Conservation (phyloP, 78 protist genomes). For the Dictyostelium capitatum region DNA sequence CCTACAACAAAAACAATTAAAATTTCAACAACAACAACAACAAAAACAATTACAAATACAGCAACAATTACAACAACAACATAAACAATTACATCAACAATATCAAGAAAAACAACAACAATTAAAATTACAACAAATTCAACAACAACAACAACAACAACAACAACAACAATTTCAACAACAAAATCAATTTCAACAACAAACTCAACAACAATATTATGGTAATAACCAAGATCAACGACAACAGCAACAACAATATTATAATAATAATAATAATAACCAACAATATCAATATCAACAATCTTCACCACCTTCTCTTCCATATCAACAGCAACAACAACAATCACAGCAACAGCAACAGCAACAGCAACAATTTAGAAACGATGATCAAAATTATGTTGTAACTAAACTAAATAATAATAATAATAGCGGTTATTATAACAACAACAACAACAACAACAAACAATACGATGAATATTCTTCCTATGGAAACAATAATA, state of each 20-base stretch:
- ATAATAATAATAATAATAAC: not conserved
- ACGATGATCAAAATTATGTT: not conserved
- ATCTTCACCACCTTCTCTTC: not conserved
- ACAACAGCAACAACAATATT: not conserved
- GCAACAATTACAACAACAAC: conserved; percentile 24
- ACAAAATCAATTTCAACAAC: not conserved
- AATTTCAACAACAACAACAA: conserved; percentile 18
- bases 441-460: not conserved
- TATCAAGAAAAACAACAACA: conserved; percentile 10
- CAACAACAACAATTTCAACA: not conserved
- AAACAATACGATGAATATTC: no score
- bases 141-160: conserved; percentile 8
- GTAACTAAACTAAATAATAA: not conserved
- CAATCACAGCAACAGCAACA: not conserved
- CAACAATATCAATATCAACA: not conserved
- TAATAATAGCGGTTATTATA: not conserved
- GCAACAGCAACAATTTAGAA: not conserved
- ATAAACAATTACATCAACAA: conserved; percentile 1
- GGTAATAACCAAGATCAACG: not conserved
- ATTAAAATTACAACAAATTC: not conserved
- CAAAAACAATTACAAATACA: conserved; percentile 20
- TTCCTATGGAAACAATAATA: no score
- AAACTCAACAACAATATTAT: not conserved
- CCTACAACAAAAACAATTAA: not conserved
- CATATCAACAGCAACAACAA: not conserved